Evolutionary conservation across 805 yeast species (phyloP).

Genomic region (Wilhelminamyces savonicus): DNA sequence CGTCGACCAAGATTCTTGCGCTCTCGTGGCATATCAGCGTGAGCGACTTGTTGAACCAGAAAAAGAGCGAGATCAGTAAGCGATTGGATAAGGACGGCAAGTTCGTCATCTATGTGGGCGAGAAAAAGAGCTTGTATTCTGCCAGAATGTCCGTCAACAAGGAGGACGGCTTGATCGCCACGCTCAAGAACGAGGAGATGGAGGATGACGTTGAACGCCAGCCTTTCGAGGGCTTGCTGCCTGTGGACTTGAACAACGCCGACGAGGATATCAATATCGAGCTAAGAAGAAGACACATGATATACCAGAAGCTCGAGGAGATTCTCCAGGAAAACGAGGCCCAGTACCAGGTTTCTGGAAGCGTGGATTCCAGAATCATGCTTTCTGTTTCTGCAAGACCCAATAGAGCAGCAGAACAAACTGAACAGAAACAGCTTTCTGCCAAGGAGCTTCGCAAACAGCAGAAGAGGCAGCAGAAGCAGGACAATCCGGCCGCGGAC

Average conservation of each 20-base stretch:
- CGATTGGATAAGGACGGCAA: slow-evolving; percentile 40
- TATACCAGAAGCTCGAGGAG: slow-evolving; percentile 17
- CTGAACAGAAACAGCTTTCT: slow-evolving; percentile 1
- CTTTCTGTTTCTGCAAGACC: too few relatives aligned
- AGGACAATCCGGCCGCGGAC: slow-evolving; percentile 8
- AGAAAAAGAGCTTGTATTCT: slow-evolving; percentile 10
- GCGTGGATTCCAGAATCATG: slow-evolving; percentile 16
- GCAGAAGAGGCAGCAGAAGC: slow-evolving; percentile 1
- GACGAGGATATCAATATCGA: slow-evolving; percentile 8
- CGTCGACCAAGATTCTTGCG: slow-evolving; percentile 40
- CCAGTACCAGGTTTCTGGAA: slow-evolving; percentile 20
- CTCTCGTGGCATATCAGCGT: slow-evolving; percentile 53
- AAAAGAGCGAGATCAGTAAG: slow-evolving; percentile 41
- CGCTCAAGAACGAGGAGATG: slow-evolving; percentile 6
- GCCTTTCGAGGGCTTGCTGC: neutral
- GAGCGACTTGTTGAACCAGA: slow-evolving; percentile 48
- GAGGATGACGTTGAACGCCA: neutral
- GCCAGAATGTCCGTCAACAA: slow-evolving; percentile 8
- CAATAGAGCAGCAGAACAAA: too few relatives aligned
- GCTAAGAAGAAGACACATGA: slow-evolving; percentile 21
- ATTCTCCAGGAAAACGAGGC: slow-evolving; percentile 27
- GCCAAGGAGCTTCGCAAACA: slow-evolving; percentile 1
- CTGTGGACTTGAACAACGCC: slow-evolving; percentile 1
- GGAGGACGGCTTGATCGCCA: slow-evolving; percentile 6
- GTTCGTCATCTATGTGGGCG: slow-evolving; percentile 21